Percentiles rank a stretch among this genome's conserved stretches.
phyloP scores from a whole-genome alignment of 768 basidiomycete genomes.

The Mycena crocata region DNA sequence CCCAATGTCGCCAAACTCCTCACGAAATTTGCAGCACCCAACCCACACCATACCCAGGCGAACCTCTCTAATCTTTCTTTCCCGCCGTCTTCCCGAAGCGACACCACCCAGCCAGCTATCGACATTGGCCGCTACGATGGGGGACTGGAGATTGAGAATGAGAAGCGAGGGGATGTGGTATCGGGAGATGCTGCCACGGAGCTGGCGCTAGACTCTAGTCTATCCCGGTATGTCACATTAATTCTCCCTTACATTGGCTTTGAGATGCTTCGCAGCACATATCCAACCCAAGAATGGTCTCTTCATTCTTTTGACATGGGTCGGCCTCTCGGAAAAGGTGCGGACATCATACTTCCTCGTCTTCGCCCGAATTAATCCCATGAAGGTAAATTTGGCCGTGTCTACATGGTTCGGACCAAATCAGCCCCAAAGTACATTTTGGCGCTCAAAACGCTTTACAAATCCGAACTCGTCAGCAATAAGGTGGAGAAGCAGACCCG shows the following conservation, averaged over 20 bases:
- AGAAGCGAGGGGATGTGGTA: slow-evolving; percentile 79
- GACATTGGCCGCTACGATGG: slow-evolving; percentile 96
- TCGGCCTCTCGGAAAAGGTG: slow-evolving; percentile 88
- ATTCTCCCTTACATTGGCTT: neutral
- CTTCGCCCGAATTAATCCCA: neutral
- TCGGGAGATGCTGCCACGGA: slow-evolving; percentile 83
- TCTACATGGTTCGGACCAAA: slow-evolving; percentile 98
- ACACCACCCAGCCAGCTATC: slow-evolving; percentile 51
- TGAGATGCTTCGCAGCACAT: slow-evolving; percentile 53
- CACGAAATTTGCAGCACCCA: slow-evolving; percentile 79
- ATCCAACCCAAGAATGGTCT: slow-evolving; percentile 87
- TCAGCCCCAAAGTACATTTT: slow-evolving; percentile 90
- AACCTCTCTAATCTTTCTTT: slow-evolving; percentile 28
- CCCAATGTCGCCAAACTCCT: slow-evolving; percentile 76
- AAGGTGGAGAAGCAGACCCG: slow-evolving; percentile 97
- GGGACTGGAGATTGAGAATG: slow-evolving; percentile 93
- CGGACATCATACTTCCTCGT: neutral
- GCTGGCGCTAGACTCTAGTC: slow-evolving; percentile 87
- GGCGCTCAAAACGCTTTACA: slow-evolving; percentile 96
- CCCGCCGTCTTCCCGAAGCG: slow-evolving; percentile 50
- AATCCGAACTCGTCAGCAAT: slow-evolving; percentile 92
- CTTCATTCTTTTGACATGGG: slow-evolving; percentile 93
- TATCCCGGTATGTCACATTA: slow-evolving; percentile 62
- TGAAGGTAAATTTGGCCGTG: slow-evolving; percentile 93
- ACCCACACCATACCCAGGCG: slow-evolving; percentile 51